Conservation (phyloP, 768 basidiomycete species). For the Coprinopsis strossmayeri region DNA sequence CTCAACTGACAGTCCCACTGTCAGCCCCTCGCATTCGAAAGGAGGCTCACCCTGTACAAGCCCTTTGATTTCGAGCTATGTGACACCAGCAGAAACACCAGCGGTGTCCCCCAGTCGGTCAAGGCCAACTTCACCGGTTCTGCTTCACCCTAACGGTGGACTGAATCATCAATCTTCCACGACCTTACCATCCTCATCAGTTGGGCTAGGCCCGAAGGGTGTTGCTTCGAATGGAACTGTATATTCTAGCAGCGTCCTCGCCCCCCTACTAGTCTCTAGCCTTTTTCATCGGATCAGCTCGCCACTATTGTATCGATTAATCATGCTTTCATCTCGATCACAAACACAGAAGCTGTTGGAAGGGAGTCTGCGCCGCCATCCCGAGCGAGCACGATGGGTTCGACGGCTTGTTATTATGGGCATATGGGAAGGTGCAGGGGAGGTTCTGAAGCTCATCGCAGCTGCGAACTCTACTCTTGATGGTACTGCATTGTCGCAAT, state of each 20-base stretch:
- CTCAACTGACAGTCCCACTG: not conserved
- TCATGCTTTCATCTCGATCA: constrained; percentile 34
- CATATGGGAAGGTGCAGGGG: constrained; percentile 33
- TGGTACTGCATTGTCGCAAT: not conserved
- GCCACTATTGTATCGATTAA: constrained; percentile 49
- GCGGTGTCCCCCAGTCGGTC: not conserved
- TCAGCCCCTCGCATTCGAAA: constrained; percentile 16
- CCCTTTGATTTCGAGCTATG: constrained; percentile 1
- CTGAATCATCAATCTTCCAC: not conserved
- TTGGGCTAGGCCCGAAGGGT: too few relatives aligned
- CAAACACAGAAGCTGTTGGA: constrained; percentile 34
- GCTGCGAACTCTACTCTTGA: not conserved
- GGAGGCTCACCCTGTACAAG: not conserved
- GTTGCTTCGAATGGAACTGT: too few relatives aligned
- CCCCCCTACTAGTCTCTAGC: constrained; percentile 46
- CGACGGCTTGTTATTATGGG: constrained; percentile 35
- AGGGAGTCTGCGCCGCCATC: constrained; percentile 29
- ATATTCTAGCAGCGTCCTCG: constrained; percentile 40
- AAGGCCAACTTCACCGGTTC: constrained; percentile 5
- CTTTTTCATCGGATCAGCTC: constrained; percentile 49
- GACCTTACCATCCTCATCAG: not conserved
- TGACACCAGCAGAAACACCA: not conserved
- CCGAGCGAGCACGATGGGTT: constrained; percentile 32
- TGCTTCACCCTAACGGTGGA: not conserved
- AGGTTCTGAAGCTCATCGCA: constrained; percentile 26